phyloP scores from a whole-genome alignment of 2,329 filamentous ascomycete species.

The Aspergillus piperis region DNA sequence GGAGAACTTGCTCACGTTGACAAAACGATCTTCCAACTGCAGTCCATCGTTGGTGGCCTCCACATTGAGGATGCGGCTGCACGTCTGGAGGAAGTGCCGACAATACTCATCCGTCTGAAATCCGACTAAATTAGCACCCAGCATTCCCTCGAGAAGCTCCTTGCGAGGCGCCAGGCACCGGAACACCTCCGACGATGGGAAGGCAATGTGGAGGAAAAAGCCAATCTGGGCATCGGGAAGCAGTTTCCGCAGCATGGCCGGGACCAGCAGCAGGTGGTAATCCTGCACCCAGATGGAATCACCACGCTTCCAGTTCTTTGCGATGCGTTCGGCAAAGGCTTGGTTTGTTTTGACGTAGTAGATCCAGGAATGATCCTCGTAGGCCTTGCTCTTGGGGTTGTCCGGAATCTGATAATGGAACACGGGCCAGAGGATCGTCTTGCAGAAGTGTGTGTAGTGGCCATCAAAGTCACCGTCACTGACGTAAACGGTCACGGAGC shows the following conservation, averaged over 20 bases:
- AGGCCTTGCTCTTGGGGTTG: conserved; percentile 97
- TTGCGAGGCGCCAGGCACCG: conserved; percentile 84
- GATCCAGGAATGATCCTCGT: conserved; percentile 94
- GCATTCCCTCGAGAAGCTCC: conserved; percentile 85
- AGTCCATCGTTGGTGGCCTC: conserved; percentile 87
- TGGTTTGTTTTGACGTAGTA: conserved; percentile 93
- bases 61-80: conserved; percentile 84
- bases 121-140: conserved; percentile 87
- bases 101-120: conserved; percentile 95
- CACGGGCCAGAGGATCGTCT: conserved; percentile 95
- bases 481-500: conserved; percentile 81
- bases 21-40: conserved; percentile 88
- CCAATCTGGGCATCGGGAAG: conserved; percentile 88
- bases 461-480: conserved; percentile 91
- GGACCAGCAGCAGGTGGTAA: conserved; percentile 88
- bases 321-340: conserved; percentile 85
- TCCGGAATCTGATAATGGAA: conserved; percentile 98
- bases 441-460: conserved; percentile 95
- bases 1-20: conserved; percentile 80
- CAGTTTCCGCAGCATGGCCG: conserved; percentile 84
- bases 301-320: conserved; percentile 89
- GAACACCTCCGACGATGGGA: conserved; percentile 95
- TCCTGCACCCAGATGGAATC: conserved; percentile 96
- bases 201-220: conserved; percentile 92
- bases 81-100: conserved; percentile 92